Base-by-base conservation (phyloP, 495 filamentous ascomycete species). In the Cercophora scortea region DNA sequence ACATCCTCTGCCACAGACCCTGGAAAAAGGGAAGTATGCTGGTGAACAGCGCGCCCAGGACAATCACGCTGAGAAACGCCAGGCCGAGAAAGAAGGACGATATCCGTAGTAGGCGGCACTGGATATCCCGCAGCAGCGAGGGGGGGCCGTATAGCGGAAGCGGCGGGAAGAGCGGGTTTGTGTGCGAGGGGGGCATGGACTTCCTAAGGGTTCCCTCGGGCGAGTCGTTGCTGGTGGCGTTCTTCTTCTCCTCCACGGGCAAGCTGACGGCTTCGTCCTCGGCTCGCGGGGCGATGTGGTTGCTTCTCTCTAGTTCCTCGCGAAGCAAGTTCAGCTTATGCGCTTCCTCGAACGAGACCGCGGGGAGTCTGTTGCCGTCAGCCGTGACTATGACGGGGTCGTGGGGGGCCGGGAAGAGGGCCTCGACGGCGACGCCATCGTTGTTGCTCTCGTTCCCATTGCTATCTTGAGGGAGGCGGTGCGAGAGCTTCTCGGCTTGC, bases 81-180 rank as follows among this genome's bases (percentile, higher is more conserved):
- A 95, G 69, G 18, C 89, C 92, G 7, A 95, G 71, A 16, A 91
- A 71, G 47, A 87, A 85, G 0, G 90, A 90, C 0, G 81, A 71
- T 12, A 72, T 52, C 10, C 83, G 79, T 45, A 91, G 85, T 7
- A 67, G 61, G 32, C 72, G 66, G 61, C 77, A 86, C 53, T 89
- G 85, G n/a, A 90, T 25, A 35, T 79, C 73, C 39, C 84, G 70
- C 25, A 85, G 50, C 2, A 76, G 18, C 3, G 86, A 82, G 0
- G 90, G 84, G 0, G 90, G 84, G 0, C 86, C 87, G 56, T 96
- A 96, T 3, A 88, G 70, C 0, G 91, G 91, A 12, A 97, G 66
- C 8, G 89, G 87, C 10, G 92, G 92, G 59, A 97, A 97, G 1
- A 96, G 68, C 8, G 91, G 90, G 61, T 95, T 84, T 7, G 84